Evolutionary conservation across 805 yeast species (phyloP).

Genomic region (Lipomyces chichibuensis): DNA sequence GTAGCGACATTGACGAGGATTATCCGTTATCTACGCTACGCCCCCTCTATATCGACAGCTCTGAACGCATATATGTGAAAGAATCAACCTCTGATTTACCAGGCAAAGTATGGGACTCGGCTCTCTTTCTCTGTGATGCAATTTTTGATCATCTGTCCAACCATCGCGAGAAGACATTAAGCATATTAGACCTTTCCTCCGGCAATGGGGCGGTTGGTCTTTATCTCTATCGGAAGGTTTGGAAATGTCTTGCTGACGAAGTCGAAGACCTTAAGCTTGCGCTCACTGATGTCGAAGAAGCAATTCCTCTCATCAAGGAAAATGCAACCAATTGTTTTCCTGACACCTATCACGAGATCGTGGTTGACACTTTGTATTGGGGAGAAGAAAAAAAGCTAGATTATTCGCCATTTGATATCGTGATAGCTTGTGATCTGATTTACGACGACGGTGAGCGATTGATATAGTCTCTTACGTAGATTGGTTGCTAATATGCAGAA

Average conservation of each 20-base stretch:
- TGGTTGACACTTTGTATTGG: slow-evolving; percentile 17
- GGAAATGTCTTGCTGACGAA: not conserved
- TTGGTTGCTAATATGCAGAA: slow-evolving; percentile 12
- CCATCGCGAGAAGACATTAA: not conserved
- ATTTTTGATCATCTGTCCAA: not conserved
- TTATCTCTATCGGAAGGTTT: not conserved
- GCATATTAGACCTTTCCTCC: slow-evolving; percentile 27
- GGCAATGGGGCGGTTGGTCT: slow-evolving; percentile 35
- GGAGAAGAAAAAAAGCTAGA: slow-evolving; percentile 11
- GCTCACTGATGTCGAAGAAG: slow-evolving; percentile 28
- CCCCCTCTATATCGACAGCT: slow-evolving; percentile 7
- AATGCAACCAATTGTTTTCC: slow-evolving; percentile 2
- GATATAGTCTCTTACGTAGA: not conserved
- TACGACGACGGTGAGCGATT: slow-evolving; percentile 26
- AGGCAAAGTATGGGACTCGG: slow-evolving; percentile 36
- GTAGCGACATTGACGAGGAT: not conserved
- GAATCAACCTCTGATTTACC: slow-evolving; percentile 32
- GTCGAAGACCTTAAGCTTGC: slow-evolving; percentile 5
- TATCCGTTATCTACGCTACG: slow-evolving; percentile 12
- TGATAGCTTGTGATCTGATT: slow-evolving; percentile 32
- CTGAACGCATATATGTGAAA: slow-evolving; percentile 10
- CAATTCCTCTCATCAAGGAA: slow-evolving; percentile 23
- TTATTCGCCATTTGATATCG: slow-evolving; percentile 17
- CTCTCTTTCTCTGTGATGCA: slow-evolving; percentile 22
- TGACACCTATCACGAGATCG: not conserved